Evolutionary conservation across 2,329 filamentous ascomycete species (phyloP), one percentile per base, ranked within the genome.

Genomic region (Aspergillus glaucus): DNA sequence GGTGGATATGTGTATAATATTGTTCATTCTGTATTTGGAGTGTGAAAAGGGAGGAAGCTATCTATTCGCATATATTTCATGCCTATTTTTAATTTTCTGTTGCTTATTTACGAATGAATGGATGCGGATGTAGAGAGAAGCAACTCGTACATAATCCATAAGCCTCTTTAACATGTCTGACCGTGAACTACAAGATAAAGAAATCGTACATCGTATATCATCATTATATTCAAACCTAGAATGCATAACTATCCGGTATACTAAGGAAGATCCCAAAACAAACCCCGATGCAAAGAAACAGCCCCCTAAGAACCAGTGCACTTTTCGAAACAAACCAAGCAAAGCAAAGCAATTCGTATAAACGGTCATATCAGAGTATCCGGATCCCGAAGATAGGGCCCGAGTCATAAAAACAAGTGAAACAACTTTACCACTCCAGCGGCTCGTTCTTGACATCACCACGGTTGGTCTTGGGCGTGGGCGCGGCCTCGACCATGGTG

Each of bases 401-500:
- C 7, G 22, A 40, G 5, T 21, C 37, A 40, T 40, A 12, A 19
- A n/a, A 17, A 17, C 15, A 37, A 17, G 15, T 15, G 41, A 10
- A 22, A 55, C 19, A 44, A 53, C 47, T 56, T 72, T 78, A 95
- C 90, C 91, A 96, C 64, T 95, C 90, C 57, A 95, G 75, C 43
- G 91, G 91, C 72, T 95, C 90, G 56, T 78, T 85, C 67, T 90
- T 83, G 61, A 84, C 82, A 70, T 94, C 86, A 1, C 91, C 91
- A 14, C 88, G 77, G 73, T 95, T 96, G 53, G 91, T 95, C 75
- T 84, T 92, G 36, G 91, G 88, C 37, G 95, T 84, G 4, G 88
- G 82, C 9, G 74, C 79, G 9, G 83, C 82, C 61, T 81, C 75
- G 17, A 86, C 73, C 75, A 80, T 83, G 8, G 82, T 80, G 2